phyloP scores from a whole-genome alignment of 2,329 filamentous ascomycete species.

The Fusarium sp. region DNA sequence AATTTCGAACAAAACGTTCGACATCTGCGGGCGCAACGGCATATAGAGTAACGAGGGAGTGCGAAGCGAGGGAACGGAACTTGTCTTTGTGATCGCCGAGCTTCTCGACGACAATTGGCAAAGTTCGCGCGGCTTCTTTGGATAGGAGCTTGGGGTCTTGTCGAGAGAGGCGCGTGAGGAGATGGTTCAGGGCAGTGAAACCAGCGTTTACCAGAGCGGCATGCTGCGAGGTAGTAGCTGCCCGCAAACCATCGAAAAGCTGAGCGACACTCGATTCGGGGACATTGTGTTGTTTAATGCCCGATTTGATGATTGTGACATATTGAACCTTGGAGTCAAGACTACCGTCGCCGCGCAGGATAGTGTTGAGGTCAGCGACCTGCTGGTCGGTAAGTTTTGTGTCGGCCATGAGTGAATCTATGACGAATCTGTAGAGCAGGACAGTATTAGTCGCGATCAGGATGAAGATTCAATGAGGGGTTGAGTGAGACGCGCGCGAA shows the following conservation, averaged over 20 bases:
- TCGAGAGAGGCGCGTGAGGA: conserved; percentile 84
- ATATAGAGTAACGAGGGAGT: conserved; percentile 82
- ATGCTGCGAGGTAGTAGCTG: conserved; percentile 79
- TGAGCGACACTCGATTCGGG: conserved; percentile 75
- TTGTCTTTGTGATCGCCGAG: conserved; percentile 91
- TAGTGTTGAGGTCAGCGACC: conserved; percentile 62
- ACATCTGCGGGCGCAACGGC: conserved; percentile 75
- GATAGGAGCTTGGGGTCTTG: conserved; percentile 81
- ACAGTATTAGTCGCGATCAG: conserved; percentile 14
- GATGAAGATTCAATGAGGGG: conserved; percentile 2
- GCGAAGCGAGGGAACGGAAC: conserved; percentile 76
- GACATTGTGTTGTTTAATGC: conserved; percentile 92
- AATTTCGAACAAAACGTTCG: conserved; percentile 81
- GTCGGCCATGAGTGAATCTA: conserved; percentile 58
- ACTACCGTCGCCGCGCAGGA: conserved; percentile 69
- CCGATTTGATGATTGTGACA: conserved; percentile 81
- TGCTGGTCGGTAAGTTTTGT: conserved; percentile 66
- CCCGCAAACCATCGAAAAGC: conserved; percentile 84
- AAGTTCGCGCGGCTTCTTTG: conserved; percentile 75
- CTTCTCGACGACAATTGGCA: conserved; percentile 82
- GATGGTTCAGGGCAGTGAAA: conserved; percentile 87
- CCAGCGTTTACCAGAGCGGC: conserved; percentile 81
- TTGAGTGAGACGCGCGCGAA: conserved; percentile 18
- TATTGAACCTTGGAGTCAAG: conserved; percentile 76
- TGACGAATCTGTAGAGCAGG: conserved; percentile 29